A percentile compares a stretch with the other conserved stretches of the same genome.
Conservation (phyloP, 2,329 filamentous ascomycete genomes). For the Ophiostoma sp. region DNA sequence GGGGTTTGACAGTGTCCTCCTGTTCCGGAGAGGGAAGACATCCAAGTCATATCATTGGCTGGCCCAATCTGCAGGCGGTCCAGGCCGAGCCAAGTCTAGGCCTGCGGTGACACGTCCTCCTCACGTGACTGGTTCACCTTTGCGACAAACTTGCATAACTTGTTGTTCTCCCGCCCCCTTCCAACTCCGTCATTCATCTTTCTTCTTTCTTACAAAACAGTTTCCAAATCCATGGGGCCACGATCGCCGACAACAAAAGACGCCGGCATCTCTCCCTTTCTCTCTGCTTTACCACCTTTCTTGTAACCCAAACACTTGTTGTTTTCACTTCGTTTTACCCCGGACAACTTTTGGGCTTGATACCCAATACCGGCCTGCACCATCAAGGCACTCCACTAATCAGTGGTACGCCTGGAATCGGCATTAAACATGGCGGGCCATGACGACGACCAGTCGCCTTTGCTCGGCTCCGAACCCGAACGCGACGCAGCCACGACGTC, state of each 20-base stretch:
- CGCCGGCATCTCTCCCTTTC: neutral
- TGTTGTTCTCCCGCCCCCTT: neutral
- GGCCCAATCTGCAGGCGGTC: neutral
- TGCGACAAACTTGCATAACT: neutral
- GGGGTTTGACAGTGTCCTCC: neutral
- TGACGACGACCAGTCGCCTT: constrained; percentile 45
- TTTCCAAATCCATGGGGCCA: neutral
- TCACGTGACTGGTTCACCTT: neutral
- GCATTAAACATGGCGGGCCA: constrained; percentile 45
- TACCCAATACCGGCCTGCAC: neutral
- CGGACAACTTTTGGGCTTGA: neutral
- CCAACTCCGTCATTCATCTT: neutral
- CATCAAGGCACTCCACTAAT: constrained; percentile 10
- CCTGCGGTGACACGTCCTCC: neutral
- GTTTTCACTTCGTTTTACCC: neutral
- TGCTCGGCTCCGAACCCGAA: constrained; percentile 40
- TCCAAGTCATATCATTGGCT: neutral
- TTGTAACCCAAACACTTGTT: neutral
- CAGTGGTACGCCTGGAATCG: neutral
- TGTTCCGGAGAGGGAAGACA: neutral
- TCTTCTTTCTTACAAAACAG: neutral
- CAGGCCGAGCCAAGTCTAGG: neutral
- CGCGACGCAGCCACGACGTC: neutral
- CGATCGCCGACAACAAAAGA: neutral
- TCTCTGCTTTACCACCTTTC: neutral